These are phyloP conservation scores for Schizosaccharomyces osmophilus DNA, from an alignment of 805 yeast genomes.

Conservation along the genomic window DNA sequence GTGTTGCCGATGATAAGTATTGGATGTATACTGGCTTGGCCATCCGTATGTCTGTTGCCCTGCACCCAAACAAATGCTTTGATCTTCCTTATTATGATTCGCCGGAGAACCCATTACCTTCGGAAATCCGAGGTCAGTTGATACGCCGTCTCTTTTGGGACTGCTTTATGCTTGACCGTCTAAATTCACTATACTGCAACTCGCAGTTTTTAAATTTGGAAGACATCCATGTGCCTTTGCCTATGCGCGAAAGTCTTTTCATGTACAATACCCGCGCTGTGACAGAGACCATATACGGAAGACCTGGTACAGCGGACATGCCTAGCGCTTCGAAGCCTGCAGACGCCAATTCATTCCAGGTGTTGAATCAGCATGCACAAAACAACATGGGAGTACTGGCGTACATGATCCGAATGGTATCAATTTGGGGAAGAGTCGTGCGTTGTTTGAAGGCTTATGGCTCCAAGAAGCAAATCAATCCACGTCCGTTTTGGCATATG, in stretches of 20 bases:
- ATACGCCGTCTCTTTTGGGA: neutral
- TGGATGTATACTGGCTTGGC: neutral
- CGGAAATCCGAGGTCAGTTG: neutral
- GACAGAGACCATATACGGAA: neutral
- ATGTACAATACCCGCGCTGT: neutral
- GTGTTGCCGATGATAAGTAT: neutral
- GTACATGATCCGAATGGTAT: neutral
- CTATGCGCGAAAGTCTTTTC: neutral
- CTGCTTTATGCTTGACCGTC: neutral
- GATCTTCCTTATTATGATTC: neutral
- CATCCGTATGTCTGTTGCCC: neutral
- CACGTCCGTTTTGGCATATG: neutral
- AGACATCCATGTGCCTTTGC: neutral
- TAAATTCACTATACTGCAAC: neutral
- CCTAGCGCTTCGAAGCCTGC: neutral
- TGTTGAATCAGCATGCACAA: neutral
- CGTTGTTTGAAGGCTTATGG: neutral
- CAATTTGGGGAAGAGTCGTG: slow-evolving; percentile 1
- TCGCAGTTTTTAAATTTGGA: neutral
- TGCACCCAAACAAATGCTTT: neutral
- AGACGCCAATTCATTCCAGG: neutral
- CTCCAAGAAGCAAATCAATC: neutral
- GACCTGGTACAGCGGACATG: neutral
- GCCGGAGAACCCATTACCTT: neutral
- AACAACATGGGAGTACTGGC: slow-evolving; percentile 1